These are phyloP conservation scores for Peniophora sp. DNA, from an alignment of 1,284 basidiomycete genomes.

Conservation along the genomic window DNA sequence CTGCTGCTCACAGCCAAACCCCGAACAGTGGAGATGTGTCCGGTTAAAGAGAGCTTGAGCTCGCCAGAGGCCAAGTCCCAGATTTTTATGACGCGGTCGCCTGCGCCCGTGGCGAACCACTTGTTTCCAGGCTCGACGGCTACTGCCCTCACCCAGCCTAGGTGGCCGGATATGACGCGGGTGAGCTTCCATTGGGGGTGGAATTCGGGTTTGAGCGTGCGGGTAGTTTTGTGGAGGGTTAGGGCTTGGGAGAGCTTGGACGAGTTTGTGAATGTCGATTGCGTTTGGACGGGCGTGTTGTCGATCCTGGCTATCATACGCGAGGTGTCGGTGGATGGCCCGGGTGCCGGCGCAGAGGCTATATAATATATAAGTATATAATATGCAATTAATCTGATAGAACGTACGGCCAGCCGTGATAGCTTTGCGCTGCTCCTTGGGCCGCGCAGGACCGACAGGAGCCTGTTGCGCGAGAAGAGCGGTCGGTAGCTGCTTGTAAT, in stretches of 20 bases:
- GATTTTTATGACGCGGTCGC: constrained; percentile 98
- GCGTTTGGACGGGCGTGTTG: constrained; percentile 52
- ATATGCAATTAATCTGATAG: too few species aligned
- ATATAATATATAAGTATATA: constrained; percentile 5
- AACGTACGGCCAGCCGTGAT: constrained; percentile 52
- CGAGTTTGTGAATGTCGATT: constrained; percentile 59
- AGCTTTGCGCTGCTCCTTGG: constrained; percentile 53
- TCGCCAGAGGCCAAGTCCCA: constrained; percentile 97
- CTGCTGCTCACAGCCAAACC: constrained; percentile 88
- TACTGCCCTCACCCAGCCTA: constrained; percentile 96
- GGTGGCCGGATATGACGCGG: constrained; percentile 94
- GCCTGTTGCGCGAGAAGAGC: constrained; percentile 78
- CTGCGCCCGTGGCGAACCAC: constrained; percentile 98
- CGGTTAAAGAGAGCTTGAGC: constrained; percentile 91
- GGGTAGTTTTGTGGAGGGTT: constrained; percentile 83
- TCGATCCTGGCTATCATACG: constrained; percentile 66
- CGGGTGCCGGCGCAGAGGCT: background rate
- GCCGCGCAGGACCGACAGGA: constrained; percentile 70
- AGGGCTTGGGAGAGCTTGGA: constrained; percentile 78
- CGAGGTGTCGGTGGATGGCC: constrained; percentile 42
- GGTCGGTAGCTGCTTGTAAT: constrained; percentile 81
- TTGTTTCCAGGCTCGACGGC: constrained; percentile 97
- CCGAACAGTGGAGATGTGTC: constrained; percentile 95
- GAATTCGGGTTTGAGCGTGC: constrained; percentile 89
- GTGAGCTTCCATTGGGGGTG: constrained; percentile 96